phyloP scores from a whole-genome alignment of 345 rosid genomes.

The Lumnitzera littorea region DNA sequence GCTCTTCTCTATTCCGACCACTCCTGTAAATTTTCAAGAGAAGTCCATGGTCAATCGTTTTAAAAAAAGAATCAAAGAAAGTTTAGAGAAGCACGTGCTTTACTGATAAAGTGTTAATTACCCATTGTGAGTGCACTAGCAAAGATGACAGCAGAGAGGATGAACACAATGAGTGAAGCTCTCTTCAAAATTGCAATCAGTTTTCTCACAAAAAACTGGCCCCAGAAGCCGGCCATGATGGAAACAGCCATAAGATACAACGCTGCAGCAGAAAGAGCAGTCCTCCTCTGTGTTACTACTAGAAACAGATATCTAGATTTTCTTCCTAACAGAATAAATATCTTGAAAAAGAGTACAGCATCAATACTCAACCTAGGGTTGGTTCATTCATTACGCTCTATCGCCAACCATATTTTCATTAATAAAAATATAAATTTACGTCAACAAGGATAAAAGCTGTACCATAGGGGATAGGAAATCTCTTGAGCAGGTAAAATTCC shows the following conservation, averaged over 20 bases:
- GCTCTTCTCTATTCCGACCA: constrained; percentile 53
- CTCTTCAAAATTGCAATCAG: constrained; percentile 40
- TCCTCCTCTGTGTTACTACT: neutral
- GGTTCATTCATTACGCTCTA: too few relatives aligned
- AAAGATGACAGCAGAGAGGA: constrained; percentile 77
- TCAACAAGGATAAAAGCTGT: neutral
- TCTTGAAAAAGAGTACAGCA: too few relatives aligned
- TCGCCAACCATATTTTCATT: too few relatives aligned
- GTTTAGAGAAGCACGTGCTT: too few relatives aligned
- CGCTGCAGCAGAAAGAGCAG: constrained; percentile 30
- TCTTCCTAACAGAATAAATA: too few relatives aligned
- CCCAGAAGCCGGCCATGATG: constrained; percentile 81
- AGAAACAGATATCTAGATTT: neutral
- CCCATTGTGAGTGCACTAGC: constrained; percentile 86
- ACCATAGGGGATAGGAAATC: constrained; percentile 82
- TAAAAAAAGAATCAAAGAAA: neutral
- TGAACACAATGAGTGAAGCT: constrained; percentile 65
- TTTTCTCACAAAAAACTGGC: constrained; percentile 70
- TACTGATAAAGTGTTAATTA: constrained; percentile 7
- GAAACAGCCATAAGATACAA: constrained; percentile 58
- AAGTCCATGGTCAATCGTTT: neutral
- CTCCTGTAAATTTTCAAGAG: constrained; percentile 36
- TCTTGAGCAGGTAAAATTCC: constrained; percentile 73
- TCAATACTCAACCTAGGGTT: too few relatives aligned
- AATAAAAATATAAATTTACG: too few relatives aligned